Evolutionary conservation across 2,329 filamentous ascomycete genomes (phyloP), one percentile per base, ranked within the genome.

Genomic region (Colletotrichum lini): DNA sequence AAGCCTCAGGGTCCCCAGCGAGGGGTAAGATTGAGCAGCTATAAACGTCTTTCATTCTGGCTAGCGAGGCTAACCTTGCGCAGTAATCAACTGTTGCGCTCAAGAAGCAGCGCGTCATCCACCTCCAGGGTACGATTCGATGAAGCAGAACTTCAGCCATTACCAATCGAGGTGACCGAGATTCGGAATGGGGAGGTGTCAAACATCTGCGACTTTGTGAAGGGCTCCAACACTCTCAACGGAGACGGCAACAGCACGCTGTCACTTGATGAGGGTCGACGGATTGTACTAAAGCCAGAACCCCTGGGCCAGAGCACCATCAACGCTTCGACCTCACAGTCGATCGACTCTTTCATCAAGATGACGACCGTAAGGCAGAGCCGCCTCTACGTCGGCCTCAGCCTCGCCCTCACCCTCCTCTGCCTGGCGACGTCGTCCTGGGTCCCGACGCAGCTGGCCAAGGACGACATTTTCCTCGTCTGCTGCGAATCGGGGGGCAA

Each of bases 351-450:
- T n/a, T 53, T 53, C 26, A 8, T 53, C 16, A 16, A 35, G 8
- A 53, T 21, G 1, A 53, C 50, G 7, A 35, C 26, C 8, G 26
- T n/a, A 16, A 35, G 66, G 8, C 44, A 64, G 8, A 35, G 3
- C 10, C 66, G 66, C 7, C 52, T 69, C 7, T 30, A 30, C 30
- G 23, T 58, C 21, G 66, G 60, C 38, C 66, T 65, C 23, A 26
- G 23, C 10, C 45, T 69, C 1, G 52, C 66, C 2, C 35, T 65
- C 26, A 69, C 52, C 49, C 52, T 69, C 12, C 44, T 69, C 35
- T 44, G 66, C 30, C 21, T 65, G 18, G 58, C 60, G 2, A 69
- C 66, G 8, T 64, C 38, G 0, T 38, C 60, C 0, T 69, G 66
- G 66, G 35, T 69, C 0, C 66, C 66, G 2, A 1, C 42, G 13